Percentiles rank a stretch among this genome's conserved stretches.
Conservation (phyloP, 148 eudicot genomes). For the Rhododendron ferrugineum region DNA sequence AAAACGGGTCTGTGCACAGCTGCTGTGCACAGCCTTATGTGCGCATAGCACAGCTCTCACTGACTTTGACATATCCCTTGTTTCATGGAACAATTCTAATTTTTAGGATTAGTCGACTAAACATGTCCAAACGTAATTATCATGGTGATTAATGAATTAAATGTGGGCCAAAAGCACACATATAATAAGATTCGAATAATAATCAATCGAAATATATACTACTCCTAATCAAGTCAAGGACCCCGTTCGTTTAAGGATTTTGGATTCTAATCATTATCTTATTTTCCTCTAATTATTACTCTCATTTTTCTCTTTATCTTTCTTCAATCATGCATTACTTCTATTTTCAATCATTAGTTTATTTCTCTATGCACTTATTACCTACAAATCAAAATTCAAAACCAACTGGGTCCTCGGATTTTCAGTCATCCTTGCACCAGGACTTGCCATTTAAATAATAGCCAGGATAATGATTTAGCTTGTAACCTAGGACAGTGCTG, state of each 20-base stretch:
- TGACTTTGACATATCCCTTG: neutral
- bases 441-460: neutral
- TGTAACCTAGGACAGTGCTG: neutral
- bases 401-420: neutral
- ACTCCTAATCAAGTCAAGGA: too few relatives aligned
- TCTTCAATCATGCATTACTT: accelerated
- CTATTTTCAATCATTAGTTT: too few relatives aligned
- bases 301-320: too few relatives aligned
- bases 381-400: too few relatives aligned
- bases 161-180: neutral
- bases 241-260: too few relatives aligned
- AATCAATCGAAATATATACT: neutral
- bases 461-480: neutral
- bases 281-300: too few relatives aligned
- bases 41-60: too few relatives aligned
- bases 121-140: neutral
- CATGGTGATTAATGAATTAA: constrained; percentile 2
- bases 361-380: too few relatives aligned
- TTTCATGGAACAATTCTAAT: neutral
- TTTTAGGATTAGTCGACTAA: neutral
- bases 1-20: too few relatives aligned
- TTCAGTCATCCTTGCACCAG: neutral
- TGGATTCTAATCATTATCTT: too few relatives aligned
- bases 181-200: neutral
- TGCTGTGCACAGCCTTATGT: too few relatives aligned